phyloP scores from a whole-genome alignment of 768 basidiomycete genomes.

The Mycena kentingensis region DNA sequence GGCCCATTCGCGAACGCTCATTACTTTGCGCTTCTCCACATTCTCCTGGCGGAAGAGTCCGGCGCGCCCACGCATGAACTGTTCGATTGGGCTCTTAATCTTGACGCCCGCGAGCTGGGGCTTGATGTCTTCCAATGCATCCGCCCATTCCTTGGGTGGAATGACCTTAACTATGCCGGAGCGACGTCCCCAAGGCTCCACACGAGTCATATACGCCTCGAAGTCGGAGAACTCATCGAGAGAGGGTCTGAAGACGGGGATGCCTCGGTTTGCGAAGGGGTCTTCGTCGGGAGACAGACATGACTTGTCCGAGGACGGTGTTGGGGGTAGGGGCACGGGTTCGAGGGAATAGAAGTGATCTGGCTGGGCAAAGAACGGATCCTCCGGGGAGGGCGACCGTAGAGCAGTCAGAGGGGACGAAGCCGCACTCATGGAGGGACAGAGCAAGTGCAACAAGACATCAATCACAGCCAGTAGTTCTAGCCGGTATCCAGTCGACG shows the following conservation, averaged over 20 bases:
- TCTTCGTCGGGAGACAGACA: conserved; percentile 83
- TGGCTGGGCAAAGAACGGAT: conserved; percentile 55
- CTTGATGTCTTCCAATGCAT: conserved; percentile 68
- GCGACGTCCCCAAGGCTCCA: conserved; percentile 87
- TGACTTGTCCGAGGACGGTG: conserved; percentile 61
- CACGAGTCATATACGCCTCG: conserved; percentile 82
- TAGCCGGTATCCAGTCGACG: neutral
- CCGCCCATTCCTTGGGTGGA: conserved; percentile 90
- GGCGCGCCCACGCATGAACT: conserved; percentile 83
- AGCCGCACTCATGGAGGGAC: neutral
- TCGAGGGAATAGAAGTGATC: conserved; percentile 81
- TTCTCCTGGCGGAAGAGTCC: conserved; percentile 92
- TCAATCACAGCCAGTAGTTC: neutral
- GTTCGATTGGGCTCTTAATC: conserved; percentile 90
- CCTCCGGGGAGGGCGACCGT: conserved; percentile 56
- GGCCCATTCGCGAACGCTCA: conserved; percentile 88
- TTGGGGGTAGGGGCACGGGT: conserved; percentile 50
- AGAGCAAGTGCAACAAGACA: neutral
- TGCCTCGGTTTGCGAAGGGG: conserved; percentile 80
- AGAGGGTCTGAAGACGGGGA: conserved; percentile 94
- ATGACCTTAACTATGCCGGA: conserved; percentile 97
- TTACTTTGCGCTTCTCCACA: conserved; percentile 79
- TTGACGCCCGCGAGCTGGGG: conserved; percentile 73
- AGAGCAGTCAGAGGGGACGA: conserved; percentile 45
- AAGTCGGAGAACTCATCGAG: conserved; percentile 93